phyloP scores from a whole-genome alignment of 192 early-diverging fungal species.

The Chytriomyces sp. region DNA sequence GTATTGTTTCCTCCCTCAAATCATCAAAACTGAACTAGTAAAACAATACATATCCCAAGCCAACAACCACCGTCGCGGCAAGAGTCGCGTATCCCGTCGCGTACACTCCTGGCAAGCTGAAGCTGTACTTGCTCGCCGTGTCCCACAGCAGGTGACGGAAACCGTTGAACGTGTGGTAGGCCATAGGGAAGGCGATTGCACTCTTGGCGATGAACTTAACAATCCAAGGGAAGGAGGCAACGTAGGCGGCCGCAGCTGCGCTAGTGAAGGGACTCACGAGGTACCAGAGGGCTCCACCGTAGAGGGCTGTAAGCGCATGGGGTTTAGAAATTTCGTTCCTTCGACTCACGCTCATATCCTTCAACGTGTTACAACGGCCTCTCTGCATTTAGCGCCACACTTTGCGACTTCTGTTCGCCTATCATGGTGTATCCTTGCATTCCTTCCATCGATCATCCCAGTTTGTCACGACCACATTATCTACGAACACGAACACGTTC shows the following conservation, averaged over 20 bases:
- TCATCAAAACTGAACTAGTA: no score
- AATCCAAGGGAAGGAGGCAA: constrained; percentile 68
- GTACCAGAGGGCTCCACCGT: constrained; percentile 62
- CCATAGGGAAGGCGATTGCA: constrained; percentile 68
- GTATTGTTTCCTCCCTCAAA: no score
- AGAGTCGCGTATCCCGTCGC: constrained; percentile 78
- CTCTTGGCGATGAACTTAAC: constrained; percentile 74
- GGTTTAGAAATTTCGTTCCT: background rate
- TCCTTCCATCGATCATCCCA: no score
- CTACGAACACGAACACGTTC: no score
- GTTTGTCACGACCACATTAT: no score
- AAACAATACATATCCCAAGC: constrained; percentile 19
- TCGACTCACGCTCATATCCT: no score
- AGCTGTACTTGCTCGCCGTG: constrained; percentile 50
- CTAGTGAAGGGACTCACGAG: constrained; percentile 70
- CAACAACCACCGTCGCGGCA: constrained; percentile 57
- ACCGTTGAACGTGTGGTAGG: constrained; percentile 85
- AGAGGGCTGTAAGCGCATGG: constrained; percentile 21
- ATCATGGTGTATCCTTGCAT: no score
- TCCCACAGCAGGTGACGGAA: constrained; percentile 95
- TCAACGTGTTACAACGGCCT: no score
- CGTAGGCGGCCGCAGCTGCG: constrained; percentile 64
- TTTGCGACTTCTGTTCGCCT: no score
- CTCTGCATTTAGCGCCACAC: no score
- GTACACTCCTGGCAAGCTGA: constrained; percentile 81